These are phyloP conservation scores for Kwoniella mangroviensis DNA, from an alignment of 768 basidiomycete genomes.

Conservation along the genomic window DNA sequence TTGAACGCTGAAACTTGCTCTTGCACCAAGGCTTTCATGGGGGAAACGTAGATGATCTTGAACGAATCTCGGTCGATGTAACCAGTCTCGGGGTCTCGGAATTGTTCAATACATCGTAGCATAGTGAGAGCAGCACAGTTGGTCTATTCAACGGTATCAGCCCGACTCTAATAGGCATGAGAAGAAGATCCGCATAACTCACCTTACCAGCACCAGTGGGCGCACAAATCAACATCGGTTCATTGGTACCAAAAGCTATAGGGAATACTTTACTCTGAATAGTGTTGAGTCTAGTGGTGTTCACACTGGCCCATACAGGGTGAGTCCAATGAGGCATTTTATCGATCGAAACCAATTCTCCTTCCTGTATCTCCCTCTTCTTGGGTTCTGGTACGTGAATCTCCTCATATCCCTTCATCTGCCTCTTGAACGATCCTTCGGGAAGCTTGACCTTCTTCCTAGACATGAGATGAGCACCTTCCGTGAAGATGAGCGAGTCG, in stretches of 20 bases:
- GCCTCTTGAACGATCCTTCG: slow-evolving; percentile 95
- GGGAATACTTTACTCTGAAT: slow-evolving; percentile 93
- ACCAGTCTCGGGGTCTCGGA: slow-evolving; percentile 80
- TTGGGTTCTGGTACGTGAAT: slow-evolving; percentile 96
- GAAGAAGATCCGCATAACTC: slow-evolving; percentile 34
- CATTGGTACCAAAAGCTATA: slow-evolving; percentile 84
- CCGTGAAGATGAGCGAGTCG: slow-evolving; percentile 92
- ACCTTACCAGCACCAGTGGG: slow-evolving; percentile 99
- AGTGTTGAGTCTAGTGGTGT: slow-evolving; percentile 75
- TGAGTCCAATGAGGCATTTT: slow-evolving; percentile 83
- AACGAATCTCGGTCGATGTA: slow-evolving; percentile 82
- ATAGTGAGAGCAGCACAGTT: slow-evolving; percentile 97
- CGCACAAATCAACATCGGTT: slow-evolving; percentile 92
- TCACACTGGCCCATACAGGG: slow-evolving; percentile 74
- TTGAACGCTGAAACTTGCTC: slow-evolving; percentile 98
- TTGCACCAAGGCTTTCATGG: slow-evolving; percentile 99
- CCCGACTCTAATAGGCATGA: background rate
- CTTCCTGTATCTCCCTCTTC: slow-evolving; percentile 67
- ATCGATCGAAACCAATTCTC: slow-evolving; percentile 67
- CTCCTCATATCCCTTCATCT: slow-evolving; percentile 96
- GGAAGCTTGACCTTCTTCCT: slow-evolving; percentile 99
- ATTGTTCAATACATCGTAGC: slow-evolving; percentile 84
- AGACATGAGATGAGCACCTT: slow-evolving; percentile 95
- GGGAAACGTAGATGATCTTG: slow-evolving; percentile 97
- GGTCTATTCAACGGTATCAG: slow-evolving; percentile 65